Evolutionary conservation across 2,329 filamentous ascomycete species (phyloP), one percentile per base, ranked within the genome.

Genomic region (Ceratocystis ficicola): DNA sequence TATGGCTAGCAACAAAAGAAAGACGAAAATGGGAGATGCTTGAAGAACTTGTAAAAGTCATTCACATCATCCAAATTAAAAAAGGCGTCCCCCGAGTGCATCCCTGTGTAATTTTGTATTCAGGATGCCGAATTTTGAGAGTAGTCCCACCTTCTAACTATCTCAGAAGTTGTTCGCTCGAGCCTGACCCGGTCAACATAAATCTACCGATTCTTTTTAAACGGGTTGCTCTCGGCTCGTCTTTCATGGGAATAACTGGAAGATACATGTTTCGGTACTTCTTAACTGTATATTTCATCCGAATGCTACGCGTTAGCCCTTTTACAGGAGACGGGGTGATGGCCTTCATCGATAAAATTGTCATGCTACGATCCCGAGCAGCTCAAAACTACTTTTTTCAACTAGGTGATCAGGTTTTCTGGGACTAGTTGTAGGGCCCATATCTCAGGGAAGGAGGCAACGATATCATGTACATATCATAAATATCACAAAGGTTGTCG

Each of bases 161-260:
- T 55, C 44, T 64, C 28, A 30, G 15, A 32, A 22, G 28, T 6
- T 64, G n/a, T 22, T 32, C 48, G 12, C 12, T n/a, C 8, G 48
- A 55, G 17, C 46, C 62, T 28, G 28, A 55, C 20, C 62, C 62
- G 22, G 17, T 57, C 8, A 41, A 7, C 17, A 44, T 57, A 12
- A 30, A 64, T 55, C 30, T 64, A 10, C 62, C 62, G 1, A 55
- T 57, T 15, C 62, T 64, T 25, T 64, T 64, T n/a, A 57, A 63
- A 25, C 61, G 44, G n/a, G 20, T 63, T 30, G 61, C 44, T 20
- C 41, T 63, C 20, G 10, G 17, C 15, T 15, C 25, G 8, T 28
- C n/a, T 17, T 48, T 63, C 61, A 63, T 63, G 61, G 61, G 61
- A 48, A 25, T 48, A 10, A 44, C 44, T 50, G 61, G 61, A 17